Conservation (phyloP, 163 green algal species). For the Dunaliella salina region DNA sequence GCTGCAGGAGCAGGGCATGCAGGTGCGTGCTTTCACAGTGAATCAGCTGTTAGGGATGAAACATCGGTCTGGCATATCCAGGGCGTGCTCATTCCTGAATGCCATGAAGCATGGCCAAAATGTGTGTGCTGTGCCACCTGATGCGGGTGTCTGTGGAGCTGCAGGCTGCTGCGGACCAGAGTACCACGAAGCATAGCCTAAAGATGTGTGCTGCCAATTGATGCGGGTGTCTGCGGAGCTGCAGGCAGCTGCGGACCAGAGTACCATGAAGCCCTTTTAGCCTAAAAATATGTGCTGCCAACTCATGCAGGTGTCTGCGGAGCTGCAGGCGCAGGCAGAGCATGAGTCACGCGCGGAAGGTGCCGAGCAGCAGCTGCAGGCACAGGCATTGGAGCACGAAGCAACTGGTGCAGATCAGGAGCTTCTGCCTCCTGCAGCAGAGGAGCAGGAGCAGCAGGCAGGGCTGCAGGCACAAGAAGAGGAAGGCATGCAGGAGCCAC, state of each 20-base stretch:
- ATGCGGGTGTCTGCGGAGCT: background rate
- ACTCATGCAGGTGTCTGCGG: background rate
- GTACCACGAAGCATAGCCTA: background rate
- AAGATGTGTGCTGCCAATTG: no score
- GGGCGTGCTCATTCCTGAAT: background rate
- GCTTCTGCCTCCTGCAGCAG: background rate
- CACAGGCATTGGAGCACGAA: no score
- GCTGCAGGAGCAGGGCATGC: conserved; percentile 20
- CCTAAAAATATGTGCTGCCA: background rate
- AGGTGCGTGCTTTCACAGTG: background rate
- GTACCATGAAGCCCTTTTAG: background rate
- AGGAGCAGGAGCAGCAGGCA: conserved; percentile 4
- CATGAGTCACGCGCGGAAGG: background rate
- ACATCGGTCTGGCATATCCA: no score
- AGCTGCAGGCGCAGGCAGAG: background rate
- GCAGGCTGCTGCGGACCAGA: no score
- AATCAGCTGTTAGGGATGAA: no score
- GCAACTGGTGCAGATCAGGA: background rate
- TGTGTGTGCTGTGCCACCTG: background rate
- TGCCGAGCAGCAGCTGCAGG: background rate
- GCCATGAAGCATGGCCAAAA: background rate
- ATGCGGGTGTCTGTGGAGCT: background rate
- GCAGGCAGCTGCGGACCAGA: background rate
- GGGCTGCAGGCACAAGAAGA: background rate
- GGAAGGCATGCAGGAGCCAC: no score